Conservation (phyloP, 2,329 filamentous ascomycete genomes). For the Ilyonectria robusta region DNA sequence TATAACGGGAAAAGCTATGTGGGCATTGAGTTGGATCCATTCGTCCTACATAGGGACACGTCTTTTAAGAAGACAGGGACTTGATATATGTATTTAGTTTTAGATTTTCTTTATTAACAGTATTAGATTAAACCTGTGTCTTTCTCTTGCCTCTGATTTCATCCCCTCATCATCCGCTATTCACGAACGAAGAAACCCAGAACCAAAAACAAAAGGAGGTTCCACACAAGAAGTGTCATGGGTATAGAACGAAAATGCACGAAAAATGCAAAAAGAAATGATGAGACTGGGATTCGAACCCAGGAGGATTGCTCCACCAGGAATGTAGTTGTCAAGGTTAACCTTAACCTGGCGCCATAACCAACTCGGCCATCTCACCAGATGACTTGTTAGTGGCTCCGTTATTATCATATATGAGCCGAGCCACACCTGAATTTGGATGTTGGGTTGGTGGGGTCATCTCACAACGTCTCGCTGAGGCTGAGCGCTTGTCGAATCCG, state of each 20-base stretch:
- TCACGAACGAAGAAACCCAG: no score
- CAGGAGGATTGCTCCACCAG: conserved; percentile 54
- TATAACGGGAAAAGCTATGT: conserved; percentile 12
- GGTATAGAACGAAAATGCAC: background rate
- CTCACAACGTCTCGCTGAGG: no score
- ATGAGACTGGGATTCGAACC: conserved; percentile 41
- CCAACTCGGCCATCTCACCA: conserved; percentile 55
- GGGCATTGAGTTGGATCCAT: conserved; percentile 15
- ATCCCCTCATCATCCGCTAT: no score
- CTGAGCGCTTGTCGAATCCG: no score
- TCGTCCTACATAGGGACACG: conserved; percentile 1
- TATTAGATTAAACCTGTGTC: no score
- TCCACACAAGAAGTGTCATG: background rate
- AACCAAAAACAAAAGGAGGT: conserved; percentile 12
- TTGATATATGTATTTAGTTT: background rate
- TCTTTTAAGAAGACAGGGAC: background rate
- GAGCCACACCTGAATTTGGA: background rate
- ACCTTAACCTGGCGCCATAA: conserved; percentile 56
- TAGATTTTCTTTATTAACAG: no score
- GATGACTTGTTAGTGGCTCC: fast-evolving
- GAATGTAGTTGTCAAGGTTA: conserved; percentile 48
- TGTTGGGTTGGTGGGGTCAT: background rate
- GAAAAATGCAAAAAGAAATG: conserved; percentile 31
- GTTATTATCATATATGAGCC: background rate
- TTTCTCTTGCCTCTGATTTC: no score